Percentiles rank a stretch among this genome's conserved stretches.
These are phyloP conservation scores for Lyophyllum atratum DNA, from an alignment of 768 basidiomycete species.

Conservation along the genomic window DNA sequence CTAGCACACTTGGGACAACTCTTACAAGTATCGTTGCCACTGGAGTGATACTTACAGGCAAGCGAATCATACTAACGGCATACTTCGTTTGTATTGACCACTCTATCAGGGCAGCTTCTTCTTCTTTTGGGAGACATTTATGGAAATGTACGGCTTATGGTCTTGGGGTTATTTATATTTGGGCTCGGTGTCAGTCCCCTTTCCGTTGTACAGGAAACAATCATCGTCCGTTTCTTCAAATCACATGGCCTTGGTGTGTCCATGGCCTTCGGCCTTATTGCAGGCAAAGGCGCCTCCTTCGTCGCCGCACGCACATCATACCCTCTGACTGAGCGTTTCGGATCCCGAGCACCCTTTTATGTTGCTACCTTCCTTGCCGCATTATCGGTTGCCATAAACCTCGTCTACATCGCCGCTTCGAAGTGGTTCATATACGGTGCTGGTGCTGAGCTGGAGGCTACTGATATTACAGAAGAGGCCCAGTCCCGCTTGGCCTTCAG, in stretches of 20 bases:
- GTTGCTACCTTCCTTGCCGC: conserved; percentile 63
- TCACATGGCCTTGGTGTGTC: conserved; percentile 74
- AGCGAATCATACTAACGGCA: conserved; percentile 2
- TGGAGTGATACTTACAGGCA: conserved; percentile 65
- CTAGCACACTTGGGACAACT: conserved; percentile 72
- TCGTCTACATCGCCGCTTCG: conserved; percentile 64
- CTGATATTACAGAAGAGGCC: conserved; percentile 61
- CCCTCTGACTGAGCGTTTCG: conserved; percentile 69
- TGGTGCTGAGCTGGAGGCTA: conserved; percentile 64
- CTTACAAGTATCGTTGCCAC: conserved; percentile 74
- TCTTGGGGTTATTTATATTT: conserved; percentile 75
- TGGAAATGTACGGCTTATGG: conserved; percentile 66
- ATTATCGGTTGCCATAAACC: conserved; percentile 68
- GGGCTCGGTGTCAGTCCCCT: conserved; percentile 80
- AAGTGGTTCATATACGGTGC: conserved; percentile 64
- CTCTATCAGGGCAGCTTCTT: conserved; percentile 55
- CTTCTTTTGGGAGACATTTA: conserved; percentile 67
- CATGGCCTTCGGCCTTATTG: conserved; percentile 81
- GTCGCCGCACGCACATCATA: conserved; percentile 74
- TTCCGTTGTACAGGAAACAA: conserved; percentile 82
- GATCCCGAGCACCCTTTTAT: conserved; percentile 74
- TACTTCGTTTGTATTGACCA: not conserved
- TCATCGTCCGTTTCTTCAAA: conserved; percentile 81
- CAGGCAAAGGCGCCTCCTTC: conserved; percentile 79
- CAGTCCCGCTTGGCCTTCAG: conserved; percentile 42